Evolutionary conservation across 1,139 yeast species (phyloP).

Genomic region (Hyphopichia fennica): DNA sequence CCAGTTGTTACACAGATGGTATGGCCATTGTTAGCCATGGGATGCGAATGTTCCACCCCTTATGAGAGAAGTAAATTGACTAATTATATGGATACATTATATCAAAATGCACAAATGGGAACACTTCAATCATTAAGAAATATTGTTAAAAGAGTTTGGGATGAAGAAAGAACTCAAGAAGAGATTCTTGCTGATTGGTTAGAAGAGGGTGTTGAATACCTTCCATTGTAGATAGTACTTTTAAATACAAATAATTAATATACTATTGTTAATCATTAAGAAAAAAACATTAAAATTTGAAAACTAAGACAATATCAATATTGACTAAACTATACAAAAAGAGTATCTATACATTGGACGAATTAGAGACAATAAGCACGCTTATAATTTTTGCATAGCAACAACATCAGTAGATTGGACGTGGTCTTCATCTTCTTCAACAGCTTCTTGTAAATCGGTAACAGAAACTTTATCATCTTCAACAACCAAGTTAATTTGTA

Average conservation of each 20-base stretch:
- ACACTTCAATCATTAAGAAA: slow-evolving; percentile 41
- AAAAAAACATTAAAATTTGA: background rate
- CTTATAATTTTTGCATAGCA: slow-evolving; percentile 97
- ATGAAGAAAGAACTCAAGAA: slow-evolving; percentile 34
- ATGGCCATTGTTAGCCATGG: slow-evolving; percentile 55
- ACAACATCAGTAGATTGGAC: slow-evolving; percentile 98
- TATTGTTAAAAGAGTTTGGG: slow-evolving; percentile 45
- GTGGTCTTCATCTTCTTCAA: slow-evolving; percentile 98
- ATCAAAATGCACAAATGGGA: slow-evolving; percentile 53
- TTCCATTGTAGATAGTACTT: slow-evolving; percentile 34
- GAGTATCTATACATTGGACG: background rate
- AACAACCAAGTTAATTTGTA: slow-evolving; percentile 96
- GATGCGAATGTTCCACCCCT: slow-evolving; percentile 35
- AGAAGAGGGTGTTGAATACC: slow-evolving; percentile 47
- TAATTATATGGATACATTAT: slow-evolving; percentile 37
- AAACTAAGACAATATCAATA: slow-evolving; percentile 1
- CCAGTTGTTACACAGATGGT: slow-evolving; percentile 59
- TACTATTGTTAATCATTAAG: background rate
- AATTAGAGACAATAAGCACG: slow-evolving; percentile 2
- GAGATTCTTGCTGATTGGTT: slow-evolving; percentile 45
- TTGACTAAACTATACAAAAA: slow-evolving; percentile 2
- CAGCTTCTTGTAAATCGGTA: slow-evolving; percentile 79
- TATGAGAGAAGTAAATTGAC: slow-evolving; percentile 27
- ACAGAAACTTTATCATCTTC: slow-evolving; percentile 95
- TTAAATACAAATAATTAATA: background rate